Evolutionary conservation across 805 yeast species (phyloP).

Genomic region (Deakozyma indianensis): DNA sequence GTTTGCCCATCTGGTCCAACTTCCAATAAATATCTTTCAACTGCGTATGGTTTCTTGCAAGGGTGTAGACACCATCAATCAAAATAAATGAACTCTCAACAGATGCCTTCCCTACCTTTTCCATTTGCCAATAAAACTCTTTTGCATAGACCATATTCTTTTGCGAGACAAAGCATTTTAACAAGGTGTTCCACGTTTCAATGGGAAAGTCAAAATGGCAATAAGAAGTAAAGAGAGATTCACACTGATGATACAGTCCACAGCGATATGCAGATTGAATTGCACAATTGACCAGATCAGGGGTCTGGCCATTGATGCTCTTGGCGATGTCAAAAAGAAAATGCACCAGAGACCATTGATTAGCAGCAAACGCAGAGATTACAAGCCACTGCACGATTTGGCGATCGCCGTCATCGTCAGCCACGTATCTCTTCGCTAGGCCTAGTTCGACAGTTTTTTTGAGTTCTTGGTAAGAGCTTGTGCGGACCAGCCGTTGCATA

Average conservation of each 20-base stretch:
- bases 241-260: background rate
- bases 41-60: background rate
- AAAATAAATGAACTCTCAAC: background rate
- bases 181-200: background rate
- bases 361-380: background rate
- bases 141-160: background rate
- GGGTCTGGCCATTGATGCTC: background rate
- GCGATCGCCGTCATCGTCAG: background rate
- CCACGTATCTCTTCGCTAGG: background rate
- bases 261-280: background rate
- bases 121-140: background rate
- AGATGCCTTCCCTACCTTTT: background rate
- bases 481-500: background rate
- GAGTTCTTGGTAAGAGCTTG: background rate
- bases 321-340: background rate
- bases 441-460: background rate
- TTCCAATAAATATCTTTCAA: slow-evolving; percentile 1
- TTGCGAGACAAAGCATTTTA: background rate
- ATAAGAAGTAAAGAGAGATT: background rate
- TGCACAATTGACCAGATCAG: background rate
- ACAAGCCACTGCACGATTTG: background rate
- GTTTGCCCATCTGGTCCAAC: background rate
- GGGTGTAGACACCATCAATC: background rate
- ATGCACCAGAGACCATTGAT: background rate
- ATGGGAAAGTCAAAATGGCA: background rate